These are phyloP conservation scores for Geosmithia putterillii DNA, from an alignment of 2,329 filamentous ascomycete genomes.

Conservation along the genomic window DNA sequence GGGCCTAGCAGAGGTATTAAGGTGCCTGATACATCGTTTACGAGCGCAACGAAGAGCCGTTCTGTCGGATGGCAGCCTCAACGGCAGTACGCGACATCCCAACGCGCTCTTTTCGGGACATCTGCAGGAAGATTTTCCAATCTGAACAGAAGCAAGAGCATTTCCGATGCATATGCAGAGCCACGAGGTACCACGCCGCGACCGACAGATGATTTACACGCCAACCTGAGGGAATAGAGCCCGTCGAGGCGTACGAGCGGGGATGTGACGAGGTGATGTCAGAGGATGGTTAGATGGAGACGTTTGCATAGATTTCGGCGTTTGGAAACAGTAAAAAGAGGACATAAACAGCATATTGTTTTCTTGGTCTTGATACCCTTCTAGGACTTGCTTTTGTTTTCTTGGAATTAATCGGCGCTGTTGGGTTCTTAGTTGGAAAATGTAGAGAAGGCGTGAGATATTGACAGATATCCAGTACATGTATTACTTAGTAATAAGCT, in stretches of 20 bases:
- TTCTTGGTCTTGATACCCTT: background rate
- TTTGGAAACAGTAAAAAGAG: background rate
- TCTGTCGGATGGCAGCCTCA: background rate
- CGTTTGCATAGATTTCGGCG: background rate
- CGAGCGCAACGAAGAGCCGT: background rate
- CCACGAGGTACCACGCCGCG: background rate
- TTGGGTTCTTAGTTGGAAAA: background rate
- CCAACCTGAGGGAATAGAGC: background rate
- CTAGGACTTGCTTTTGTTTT: background rate
- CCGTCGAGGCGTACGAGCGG: background rate
- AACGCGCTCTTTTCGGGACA: background rate
- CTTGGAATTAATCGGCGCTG: background rate
- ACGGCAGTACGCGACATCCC: background rate
- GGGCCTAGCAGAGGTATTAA: background rate
- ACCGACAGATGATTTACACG: background rate
- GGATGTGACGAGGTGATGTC: background rate
- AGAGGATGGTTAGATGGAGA: background rate
- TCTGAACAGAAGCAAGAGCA: background rate
- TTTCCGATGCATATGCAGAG: background rate
- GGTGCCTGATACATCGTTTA: background rate
- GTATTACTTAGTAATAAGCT: background rate
- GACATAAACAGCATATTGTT: background rate
- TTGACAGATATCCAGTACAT: background rate
- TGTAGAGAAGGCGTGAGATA: background rate
- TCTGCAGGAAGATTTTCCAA: background rate